Evolutionary conservation across 805 yeast genomes (phyloP), one percentile per base, ranked within the genome.

Genomic region (Starmerella geochares): DNA sequence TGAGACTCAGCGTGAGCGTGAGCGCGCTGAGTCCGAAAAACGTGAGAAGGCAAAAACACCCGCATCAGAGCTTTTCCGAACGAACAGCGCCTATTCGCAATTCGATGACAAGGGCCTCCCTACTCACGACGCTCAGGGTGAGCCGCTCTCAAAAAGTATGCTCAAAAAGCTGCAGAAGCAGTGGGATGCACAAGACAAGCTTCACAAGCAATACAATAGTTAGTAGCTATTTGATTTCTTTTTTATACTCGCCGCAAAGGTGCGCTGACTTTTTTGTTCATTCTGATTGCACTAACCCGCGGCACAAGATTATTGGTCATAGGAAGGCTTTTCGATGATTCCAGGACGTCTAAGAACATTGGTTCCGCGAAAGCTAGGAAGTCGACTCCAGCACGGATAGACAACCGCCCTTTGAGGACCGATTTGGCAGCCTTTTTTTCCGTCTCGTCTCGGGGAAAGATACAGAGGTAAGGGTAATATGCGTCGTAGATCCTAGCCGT

Each of bases 61-160:
- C 8, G 95, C 97, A 1, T 52, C 62, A 35, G 88, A 83, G 23
- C 67, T 92, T 79, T 92, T 88, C 70, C 33, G 39, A 5, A 19
- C 20, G 4, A 42, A 28, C 31, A 25, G 17, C 9, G 76, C 74
- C 50, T 92, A 78, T 64, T 66, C 77, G 9, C 83, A 77, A 62
- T 92, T 90, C 84, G 96, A 92, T 63, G 88, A 75, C 23, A 67
- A 74, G 31, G 98, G 98, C 1, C 51, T 92, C 16, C 98, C 98
- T 17, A 73, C 79, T 0, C 80, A 78, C 62, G 85, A 81, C 56
- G 73, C 70, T 29, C 78, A 77, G 9, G 97, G 97, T 11, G 86
- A 79, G 58, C 63, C 69, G 0, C 74, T 92, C 5, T 75, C 92
- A 36, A 92, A 92, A 71, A 84, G 95, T 64, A 78, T 81, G 69